phyloP scores from a whole-genome alignment of 2,329 filamentous ascomycete species.

The Bimuria novae-zelandiae region DNA sequence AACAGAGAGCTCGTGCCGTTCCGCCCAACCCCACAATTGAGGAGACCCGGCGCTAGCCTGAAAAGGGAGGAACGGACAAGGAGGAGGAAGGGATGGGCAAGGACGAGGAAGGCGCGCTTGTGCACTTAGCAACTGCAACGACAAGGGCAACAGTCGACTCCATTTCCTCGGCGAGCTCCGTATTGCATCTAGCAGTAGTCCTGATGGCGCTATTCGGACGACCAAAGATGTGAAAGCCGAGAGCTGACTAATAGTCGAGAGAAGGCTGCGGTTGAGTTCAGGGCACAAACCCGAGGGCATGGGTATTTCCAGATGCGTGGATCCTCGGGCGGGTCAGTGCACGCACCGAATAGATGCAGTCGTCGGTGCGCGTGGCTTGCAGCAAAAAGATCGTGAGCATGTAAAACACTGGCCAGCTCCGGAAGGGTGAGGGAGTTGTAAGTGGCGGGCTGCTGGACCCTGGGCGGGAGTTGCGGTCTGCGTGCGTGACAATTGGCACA shows the following conservation, averaged over 20 bases:
- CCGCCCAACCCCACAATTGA: conserved; percentile 5
- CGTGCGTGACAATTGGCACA: conserved; percentile 1
- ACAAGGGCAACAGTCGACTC: too few relatives aligned
- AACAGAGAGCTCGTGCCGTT: conserved; percentile 11
- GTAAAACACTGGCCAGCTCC: conserved; percentile 11
- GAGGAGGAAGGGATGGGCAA: not conserved
- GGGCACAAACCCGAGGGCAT: conserved; percentile 12
- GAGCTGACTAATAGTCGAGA: conserved; percentile 3
- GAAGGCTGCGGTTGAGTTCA: not conserved
- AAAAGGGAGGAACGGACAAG: not conserved
- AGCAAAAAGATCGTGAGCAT: conserved; percentile 4
- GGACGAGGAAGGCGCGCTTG: not conserved
- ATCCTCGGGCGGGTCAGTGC: conserved; percentile 15
- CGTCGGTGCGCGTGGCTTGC: conserved; percentile 3
- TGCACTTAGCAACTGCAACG: not conserved
- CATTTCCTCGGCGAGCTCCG: too few relatives aligned
- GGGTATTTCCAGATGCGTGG: conserved; percentile 15
- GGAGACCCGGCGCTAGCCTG: not conserved
- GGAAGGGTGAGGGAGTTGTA: not conserved
- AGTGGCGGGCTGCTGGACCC: not conserved
- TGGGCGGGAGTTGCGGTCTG: conserved; percentile 7
- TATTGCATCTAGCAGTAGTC: not conserved
- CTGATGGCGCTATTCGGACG: not conserved
- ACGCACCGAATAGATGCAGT: conserved; percentile 13
- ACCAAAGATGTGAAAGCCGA: not conserved